Base-by-base conservation (phyloP, 495 filamentous ascomycete species). In the Xylaria longipes region DNA sequence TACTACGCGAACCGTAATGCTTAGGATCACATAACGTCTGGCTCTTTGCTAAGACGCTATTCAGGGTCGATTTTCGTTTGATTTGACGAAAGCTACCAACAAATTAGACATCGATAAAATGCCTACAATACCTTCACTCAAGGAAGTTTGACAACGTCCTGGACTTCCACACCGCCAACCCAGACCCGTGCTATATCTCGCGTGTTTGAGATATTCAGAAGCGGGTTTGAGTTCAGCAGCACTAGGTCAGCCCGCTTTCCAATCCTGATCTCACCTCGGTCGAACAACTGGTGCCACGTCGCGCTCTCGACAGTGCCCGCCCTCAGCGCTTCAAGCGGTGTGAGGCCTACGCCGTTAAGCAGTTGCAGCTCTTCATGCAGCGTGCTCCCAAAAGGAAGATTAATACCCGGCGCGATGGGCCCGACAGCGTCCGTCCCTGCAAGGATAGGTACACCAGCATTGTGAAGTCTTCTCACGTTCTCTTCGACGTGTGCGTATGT, bases 371-470 rank as follows among this genome's bases (percentile, higher is more conserved):
- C 73, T 27, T 76, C 66, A 27, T 79, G 77, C 22, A 79, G 71
- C n/a, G 68, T 73, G 5, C 68, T 66, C 20, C 77, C 77, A 48
- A 75, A 79, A 12, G 73, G 93, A 91, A 58, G 87, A 91, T 20
- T 94, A 52, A 79, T 39, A 0, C 27, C 20, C 58, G 73, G 73
- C 4, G 73, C 57, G 6, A 71, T 62, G 29, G 56, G 71, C 5
- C 75, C 73, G 37, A 80, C 75, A 5, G 81, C 71, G 57, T 83
- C 81, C 8, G 77, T 82, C 8, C 81, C 80, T 3, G 79, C 76
- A 3, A 82, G 61, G 37, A 83, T 81, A 1, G 77, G 70, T 22
- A 82, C 74, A 22, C 79, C 75, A 22, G 74, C 77, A 17, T 60
- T 25, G 64, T 78, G 71, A 20, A 82, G 63, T n/a, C 31, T 48